A percentile compares a stretch with the other conserved stretches of the same genome.
phyloP scores from a whole-genome alignment of 2,329 filamentous ascomycete species.

The Sporothrix brasiliensis region DNA sequence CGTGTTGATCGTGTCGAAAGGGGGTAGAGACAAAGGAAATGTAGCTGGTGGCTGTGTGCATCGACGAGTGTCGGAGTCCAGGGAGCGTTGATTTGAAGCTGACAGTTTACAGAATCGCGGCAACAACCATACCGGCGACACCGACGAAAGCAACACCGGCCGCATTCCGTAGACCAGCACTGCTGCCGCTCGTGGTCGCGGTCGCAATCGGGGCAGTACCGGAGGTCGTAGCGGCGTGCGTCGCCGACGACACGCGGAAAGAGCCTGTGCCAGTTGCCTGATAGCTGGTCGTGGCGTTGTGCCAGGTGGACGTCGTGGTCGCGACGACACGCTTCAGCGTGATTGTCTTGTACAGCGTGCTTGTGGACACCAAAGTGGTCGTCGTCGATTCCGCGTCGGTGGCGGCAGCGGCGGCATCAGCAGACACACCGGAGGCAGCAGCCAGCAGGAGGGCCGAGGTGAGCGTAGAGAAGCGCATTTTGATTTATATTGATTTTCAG shows the following conservation, averaged over 20 bases:
- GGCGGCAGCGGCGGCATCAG: neutral
- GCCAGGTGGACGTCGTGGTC: constrained; percentile 45
- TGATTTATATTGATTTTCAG: constrained; percentile 18
- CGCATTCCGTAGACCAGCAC: constrained; percentile 53
- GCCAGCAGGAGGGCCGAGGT: constrained; percentile 53
- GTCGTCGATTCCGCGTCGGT: constrained; percentile 45
- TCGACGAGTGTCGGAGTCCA: constrained; percentile 39
- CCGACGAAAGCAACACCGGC: constrained; percentile 55
- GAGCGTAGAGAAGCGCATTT: constrained; percentile 52
- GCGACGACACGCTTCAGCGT: constrained; percentile 44
- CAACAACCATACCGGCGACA: constrained; percentile 43
- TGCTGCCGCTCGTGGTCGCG: constrained; percentile 49
- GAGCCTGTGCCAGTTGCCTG: constrained; percentile 39
- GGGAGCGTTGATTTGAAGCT: too few relatives aligned
- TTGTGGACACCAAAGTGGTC: constrained; percentile 54
- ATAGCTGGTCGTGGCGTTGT: constrained; percentile 42
- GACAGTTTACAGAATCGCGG: constrained; percentile 53
- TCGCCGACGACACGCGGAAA: constrained; percentile 39
- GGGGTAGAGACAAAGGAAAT: constrained; percentile 37
- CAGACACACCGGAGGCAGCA: constrained; percentile 50
- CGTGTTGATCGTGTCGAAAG: neutral
- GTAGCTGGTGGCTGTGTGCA: constrained; percentile 39
- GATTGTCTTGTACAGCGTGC: constrained; percentile 55
- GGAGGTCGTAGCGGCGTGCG: constrained; percentile 42
- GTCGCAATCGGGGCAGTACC: constrained; percentile 43